Base-by-base conservation (phyloP, 1,284 basidiomycete genomes). In the Neotropicomus parvogracilis region DNA sequence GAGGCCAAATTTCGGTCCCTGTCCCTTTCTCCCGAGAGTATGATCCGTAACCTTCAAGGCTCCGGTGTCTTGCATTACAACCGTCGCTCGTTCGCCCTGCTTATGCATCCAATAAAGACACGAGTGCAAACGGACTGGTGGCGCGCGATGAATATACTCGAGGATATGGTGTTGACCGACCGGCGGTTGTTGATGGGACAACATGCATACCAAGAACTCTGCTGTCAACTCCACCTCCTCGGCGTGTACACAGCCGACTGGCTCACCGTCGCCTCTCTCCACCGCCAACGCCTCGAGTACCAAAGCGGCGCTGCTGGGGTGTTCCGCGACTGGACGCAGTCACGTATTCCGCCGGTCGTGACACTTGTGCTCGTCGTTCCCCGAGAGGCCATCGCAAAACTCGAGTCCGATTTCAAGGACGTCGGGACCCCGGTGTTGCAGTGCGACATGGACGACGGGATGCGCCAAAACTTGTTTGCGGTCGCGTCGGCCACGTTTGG, bases 121-220 rank as follows among this genome's bases (percentile, higher is more conserved):
- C 58, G 66, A 36, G 54, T 72, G 0, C 44, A 58, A 2, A 61
- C 52, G 1, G 48, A 65, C 34, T 78, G 75, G 73, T 26, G 46
- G 0, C 32, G 56, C 13, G 54, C 60, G 9, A 67, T 77, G 56
- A 31, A 57, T 0, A 33, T 48, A 2, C 56, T 75, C 16, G 44
- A 71, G 8, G 41, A 54, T 4, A 38, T 66, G 17, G 46, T 74
- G 1, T 26, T 58, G 26, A 24, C 27, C 0, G 70, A 75, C 40
- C 37, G 33, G 2, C 62, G 37, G 1, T 55, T 73, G 17, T 14
- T 72, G 0, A 41, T 64, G 6, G 70, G 68, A 1, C 48, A 50
- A 2, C 66, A 70, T 24, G 56, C 60, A 26, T 72, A 68, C 43
- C 73, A 75, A 50, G 73, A 78, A 32, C 53, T 76, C 0, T 66